Evolutionary conservation across 1,139 yeast species (phyloP).

Genomic region (Schwanniomyces etchellsii): DNA sequence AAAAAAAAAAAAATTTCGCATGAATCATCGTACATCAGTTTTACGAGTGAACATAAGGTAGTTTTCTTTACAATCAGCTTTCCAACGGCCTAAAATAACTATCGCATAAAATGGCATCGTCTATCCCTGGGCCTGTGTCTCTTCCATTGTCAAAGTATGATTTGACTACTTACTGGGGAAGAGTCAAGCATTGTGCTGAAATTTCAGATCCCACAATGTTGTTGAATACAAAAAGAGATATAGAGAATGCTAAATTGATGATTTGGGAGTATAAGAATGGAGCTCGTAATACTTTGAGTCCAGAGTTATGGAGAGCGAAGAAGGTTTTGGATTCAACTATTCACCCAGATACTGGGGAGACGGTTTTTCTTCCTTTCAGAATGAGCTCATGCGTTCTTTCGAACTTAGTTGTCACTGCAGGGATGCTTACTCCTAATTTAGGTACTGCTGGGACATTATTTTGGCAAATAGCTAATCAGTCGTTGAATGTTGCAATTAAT

Average conservation of each 20-base stretch:
- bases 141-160: slow-evolving; percentile 79
- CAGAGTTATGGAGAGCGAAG: slow-evolving; percentile 88
- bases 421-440: slow-evolving; percentile 93
- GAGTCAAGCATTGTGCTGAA: slow-evolving; percentile 90
- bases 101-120: slow-evolving; percentile 97
- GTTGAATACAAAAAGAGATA: slow-evolving; percentile 59
- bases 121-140: slow-evolving; percentile 74
- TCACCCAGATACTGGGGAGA: slow-evolving; percentile 94
- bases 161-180: slow-evolving; percentile 78
- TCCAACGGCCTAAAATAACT: no score
- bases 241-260: slow-evolving; percentile 57
- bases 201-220: slow-evolving; percentile 91
- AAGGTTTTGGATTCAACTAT: slow-evolving; percentile 78
- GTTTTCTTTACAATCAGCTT: not conserved
- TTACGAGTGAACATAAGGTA: not conserved
- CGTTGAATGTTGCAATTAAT: slow-evolving; percentile 92
- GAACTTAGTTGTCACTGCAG: slow-evolving; percentile 90
- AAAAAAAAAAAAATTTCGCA: not conserved
- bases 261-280: slow-evolving; percentile 75
- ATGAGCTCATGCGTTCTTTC: slow-evolving; percentile 95
- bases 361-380: slow-evolving; percentile 86
- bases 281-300: slow-evolving; percentile 54
- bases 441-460: slow-evolving; percentile 87
- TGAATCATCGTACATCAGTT: not conserved
- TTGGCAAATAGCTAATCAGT: slow-evolving; percentile 98